phyloP scores from a whole-genome alignment of 805 yeast species.

The Pichia pseudocactophila region DNA sequence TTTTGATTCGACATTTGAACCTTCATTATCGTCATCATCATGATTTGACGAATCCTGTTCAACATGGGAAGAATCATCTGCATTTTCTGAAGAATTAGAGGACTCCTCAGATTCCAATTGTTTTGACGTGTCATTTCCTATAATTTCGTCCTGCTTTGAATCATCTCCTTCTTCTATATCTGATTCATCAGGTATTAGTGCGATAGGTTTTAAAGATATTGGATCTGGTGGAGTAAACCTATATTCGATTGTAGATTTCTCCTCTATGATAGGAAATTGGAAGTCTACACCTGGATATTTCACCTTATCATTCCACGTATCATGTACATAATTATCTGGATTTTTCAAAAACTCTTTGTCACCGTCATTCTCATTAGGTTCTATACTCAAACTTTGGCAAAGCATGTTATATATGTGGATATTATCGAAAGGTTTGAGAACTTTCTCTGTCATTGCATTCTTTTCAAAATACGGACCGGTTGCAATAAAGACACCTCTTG shows the following conservation, averaged over 20 bases:
- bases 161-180: constrained; percentile 4
- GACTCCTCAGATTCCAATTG: too few relatives aligned
- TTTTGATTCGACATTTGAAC: neutral
- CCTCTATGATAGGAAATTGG: constrained; percentile 32
- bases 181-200: neutral
- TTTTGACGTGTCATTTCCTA: too few relatives aligned
- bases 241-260: constrained; percentile 44
- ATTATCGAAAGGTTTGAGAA: constrained; percentile 59
- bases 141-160: constrained; percentile 3
- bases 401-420: constrained; percentile 65
- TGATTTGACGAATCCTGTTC: neutral
- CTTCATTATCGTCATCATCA: constrained; percentile 1
- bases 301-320: constrained; percentile 38
- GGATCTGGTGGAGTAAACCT: constrained; percentile 1
- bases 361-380: constrained; percentile 58
- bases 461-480: constrained; percentile 68
- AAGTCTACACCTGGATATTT: constrained; percentile 45
- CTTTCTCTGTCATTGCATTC: constrained; percentile 11
- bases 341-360: constrained; percentile 25
- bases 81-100: too few relatives aligned
- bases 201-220: neutral
- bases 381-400: constrained; percentile 50
- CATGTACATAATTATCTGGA: constrained; percentile 25
- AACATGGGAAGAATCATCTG: too few relatives aligned
- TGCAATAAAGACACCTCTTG: constrained; percentile 78